Evolutionary conservation across 1,139 yeast species (phyloP), one percentile per base, ranked within the genome.

Genomic region (Saccharomyces pastorianus): DNA sequence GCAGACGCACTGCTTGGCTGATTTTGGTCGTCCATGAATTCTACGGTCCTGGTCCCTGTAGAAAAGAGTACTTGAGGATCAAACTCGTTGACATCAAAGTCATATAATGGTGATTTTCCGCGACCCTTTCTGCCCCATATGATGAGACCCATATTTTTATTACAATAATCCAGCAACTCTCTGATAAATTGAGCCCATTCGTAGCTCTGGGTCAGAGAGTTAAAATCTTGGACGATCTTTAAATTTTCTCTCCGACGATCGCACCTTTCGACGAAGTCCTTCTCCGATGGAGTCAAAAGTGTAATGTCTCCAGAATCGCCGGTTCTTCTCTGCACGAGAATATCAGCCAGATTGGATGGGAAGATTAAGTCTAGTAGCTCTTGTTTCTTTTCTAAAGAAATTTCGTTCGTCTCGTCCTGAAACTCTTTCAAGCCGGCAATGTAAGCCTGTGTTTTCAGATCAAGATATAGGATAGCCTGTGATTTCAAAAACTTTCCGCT

Each of bases 361-460:
- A 93, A 85, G 51, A 91, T 78, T 63, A 84, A 89, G 58, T 88
- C 84, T 58, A 91, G 72, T 8, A 89, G 80, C 53, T 86, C 93
- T 56, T 78, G 78, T 61, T 83, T 78, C 2, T 58, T 59, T 25
- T 88, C 77, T 48, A 61, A 26, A 11, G 59, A 56, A 3, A 63
- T 56, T 17, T 51, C 50, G 13, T 38, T 47, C 6, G 49, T 9
- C 14, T n/a, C 49, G 58, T 84, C 71, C 56, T 84, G 90, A 8
- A 83, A 84, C 5, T 88, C 84, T 62, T 85, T 88, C 59, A 91
- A 72, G 0, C 96, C 96, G 0, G 96, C 85, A 27, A 93, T 90
- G 65, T 84, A 93, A 0, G 96, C 96, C 70, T 93, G 99, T 0
- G 99, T 93, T 67, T 93, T 93, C 65, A 93, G 76, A 63, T 93